Evolutionary conservation across 139 green algal species (phyloP).

Genomic region (Tetradesmus obliquus): DNA sequence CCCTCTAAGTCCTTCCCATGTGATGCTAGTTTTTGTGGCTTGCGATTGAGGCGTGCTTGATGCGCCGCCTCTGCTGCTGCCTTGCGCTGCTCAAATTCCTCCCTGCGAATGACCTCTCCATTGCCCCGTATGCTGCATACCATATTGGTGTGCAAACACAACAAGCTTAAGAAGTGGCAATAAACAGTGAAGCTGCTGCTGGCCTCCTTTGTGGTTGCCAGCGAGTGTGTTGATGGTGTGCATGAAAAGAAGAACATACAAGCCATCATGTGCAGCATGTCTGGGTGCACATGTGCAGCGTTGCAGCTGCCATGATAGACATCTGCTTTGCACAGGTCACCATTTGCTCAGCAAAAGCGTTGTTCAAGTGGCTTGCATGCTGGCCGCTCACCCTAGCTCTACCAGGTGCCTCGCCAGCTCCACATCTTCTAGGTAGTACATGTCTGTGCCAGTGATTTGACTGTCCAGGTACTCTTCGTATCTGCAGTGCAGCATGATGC

Average conservation of each 20-base stretch:
- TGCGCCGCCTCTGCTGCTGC: conserved; percentile 74
- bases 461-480: conserved; percentile 94
- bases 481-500: conserved; percentile 52
- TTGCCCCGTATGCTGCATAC: conserved; percentile 83
- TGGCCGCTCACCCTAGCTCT: conserved; percentile 76
- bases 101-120: conserved; percentile 87
- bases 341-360: not conserved
- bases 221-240: too few relatives aligned
- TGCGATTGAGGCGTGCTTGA: conserved; percentile 76
- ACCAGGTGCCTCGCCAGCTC: conserved; percentile 84
- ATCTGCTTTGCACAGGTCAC: not conserved
- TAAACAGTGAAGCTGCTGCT: too few relatives aligned
- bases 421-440: conserved; percentile 89
- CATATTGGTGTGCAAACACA: too few relatives aligned
- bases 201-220: too few relatives aligned
- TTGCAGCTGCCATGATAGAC: not conserved
- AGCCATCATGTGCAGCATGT: not conserved
- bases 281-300: not conserved
- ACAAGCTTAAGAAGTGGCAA: too few relatives aligned
- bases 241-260: too few relatives aligned
- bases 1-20: conserved; percentile 79
- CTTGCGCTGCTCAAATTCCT: conserved; percentile 91
- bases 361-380: not conserved
- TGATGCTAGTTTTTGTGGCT: conserved; percentile 79
- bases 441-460: conserved; percentile 85